These are phyloP conservation scores for Eutypa lata DNA, from an alignment of 2,329 filamentous ascomycete genomes.

Conservation along the genomic window DNA sequence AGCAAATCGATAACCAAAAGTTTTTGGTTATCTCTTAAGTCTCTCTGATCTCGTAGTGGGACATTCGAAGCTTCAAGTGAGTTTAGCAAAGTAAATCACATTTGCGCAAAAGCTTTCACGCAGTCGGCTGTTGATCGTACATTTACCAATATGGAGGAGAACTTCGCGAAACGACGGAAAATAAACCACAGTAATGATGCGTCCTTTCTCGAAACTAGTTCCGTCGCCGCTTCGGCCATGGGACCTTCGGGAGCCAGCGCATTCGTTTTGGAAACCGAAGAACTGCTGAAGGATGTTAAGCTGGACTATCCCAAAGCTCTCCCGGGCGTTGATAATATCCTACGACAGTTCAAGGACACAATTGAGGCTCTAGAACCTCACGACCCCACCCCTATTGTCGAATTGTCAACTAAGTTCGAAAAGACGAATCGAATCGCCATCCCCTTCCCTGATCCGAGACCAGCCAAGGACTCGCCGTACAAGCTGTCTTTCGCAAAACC, in stretches of 20 bases:
- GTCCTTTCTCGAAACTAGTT: constrained; percentile 37
- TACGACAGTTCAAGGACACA: constrained; percentile 50
- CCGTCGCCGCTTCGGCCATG: constrained; percentile 39
- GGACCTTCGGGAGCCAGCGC: constrained; percentile 41
- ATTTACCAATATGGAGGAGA: constrained; percentile 39
- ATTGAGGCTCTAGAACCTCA: constrained; percentile 51
- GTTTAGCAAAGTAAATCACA: not conserved
- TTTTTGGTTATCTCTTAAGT: not conserved
- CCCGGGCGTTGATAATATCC: constrained; percentile 43
- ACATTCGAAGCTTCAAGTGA: not conserved
- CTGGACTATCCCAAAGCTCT: constrained; percentile 50
- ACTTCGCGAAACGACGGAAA: constrained; percentile 46
- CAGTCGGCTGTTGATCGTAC: no score
- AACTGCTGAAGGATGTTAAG: constrained; percentile 53
- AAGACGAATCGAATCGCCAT: constrained; percentile 67
- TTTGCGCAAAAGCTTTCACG: no score
- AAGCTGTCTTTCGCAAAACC: constrained; percentile 77
- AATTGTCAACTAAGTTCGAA: constrained; percentile 66
- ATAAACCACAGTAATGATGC: constrained; percentile 35
- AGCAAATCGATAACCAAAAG: constrained; percentile 7
- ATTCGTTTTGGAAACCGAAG: constrained; percentile 58
- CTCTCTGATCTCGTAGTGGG: not conserved
- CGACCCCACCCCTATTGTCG: constrained; percentile 51
- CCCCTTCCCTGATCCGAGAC: constrained; percentile 81
- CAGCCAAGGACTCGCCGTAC: constrained; percentile 73